Evolutionary conservation across 169 alveolate genomes (phyloP), one percentile per base, ranked within the genome.

Genomic region (Fabrea salina): DNA sequence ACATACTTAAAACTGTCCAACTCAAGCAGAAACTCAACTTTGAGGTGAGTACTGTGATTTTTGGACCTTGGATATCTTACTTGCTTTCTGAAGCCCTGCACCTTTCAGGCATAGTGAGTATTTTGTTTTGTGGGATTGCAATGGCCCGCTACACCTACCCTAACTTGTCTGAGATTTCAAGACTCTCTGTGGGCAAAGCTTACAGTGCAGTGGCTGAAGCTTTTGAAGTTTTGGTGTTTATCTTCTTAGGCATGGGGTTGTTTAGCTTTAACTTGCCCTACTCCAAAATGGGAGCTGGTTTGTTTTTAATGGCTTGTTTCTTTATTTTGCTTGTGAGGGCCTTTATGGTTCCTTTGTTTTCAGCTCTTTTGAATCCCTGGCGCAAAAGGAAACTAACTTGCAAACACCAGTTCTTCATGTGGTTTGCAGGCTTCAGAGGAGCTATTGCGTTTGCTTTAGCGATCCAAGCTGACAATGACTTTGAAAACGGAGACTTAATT

Each of bases 381-480:
- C 37, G 91, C 41, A n/a, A 32, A 2, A 19, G 30, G 22, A 37
- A 61, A 39, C 61, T 84, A 4, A 49, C 41, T 30, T 39, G 27
- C 41, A 68, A 56, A 13, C 59, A 57, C 35, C 50, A 83, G 75
- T 67, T 88, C 56, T 58, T 86, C 16, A 68, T 88, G 85, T 91
- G 94, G 92, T 49, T 86, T 50, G 51, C 89, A 25, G 95, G 95
- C 4, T 82, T 91, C 7, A 77, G 93, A 79, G 96, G 96, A 35
- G 87, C 83, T 5, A 85, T 85, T 84, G 87, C 90, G 3, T 85
- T 79, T 59, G 90, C 90, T 16, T 53, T 85, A 41, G 77, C 90
- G 6, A 49, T 79, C 22, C 49, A 70, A 68, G 54, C 84, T 56
- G 39, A 43, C 7, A 27, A 67, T 25, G 80, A 72, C 7, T 72